Conservation (phyloP, 805 yeast genomes). For the Sugiyamaella valdiviana region DNA sequence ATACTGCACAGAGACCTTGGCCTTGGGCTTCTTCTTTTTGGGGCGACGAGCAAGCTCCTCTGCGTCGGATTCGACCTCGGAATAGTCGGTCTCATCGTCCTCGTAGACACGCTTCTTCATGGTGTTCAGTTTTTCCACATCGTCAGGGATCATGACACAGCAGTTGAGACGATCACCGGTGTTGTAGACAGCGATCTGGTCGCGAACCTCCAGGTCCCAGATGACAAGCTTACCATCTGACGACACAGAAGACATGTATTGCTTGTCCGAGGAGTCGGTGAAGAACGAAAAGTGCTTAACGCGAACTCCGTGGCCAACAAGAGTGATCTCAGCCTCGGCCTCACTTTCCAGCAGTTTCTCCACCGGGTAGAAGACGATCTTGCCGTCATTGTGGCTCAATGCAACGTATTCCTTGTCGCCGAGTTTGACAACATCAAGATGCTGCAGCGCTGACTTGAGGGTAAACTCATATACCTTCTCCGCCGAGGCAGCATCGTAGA, state of each 20-base stretch:
- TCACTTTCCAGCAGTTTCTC: constrained; percentile 25
- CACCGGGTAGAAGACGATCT: constrained; percentile 51
- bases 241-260: constrained; percentile 65
- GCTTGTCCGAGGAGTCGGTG: constrained; percentile 29
- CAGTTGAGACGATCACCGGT: constrained; percentile 90
- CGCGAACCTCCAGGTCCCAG: constrained; percentile 66
- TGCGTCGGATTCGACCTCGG: constrained; percentile 26
- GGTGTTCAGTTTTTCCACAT: constrained; percentile 63
- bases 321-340: constrained; percentile 37
- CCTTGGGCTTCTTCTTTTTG: constrained; percentile 24
- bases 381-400: constrained; percentile 67
- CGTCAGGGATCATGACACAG: constrained; percentile 63
- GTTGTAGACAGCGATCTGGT: constrained; percentile 84
- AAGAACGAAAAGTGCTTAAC: constrained; percentile 66
- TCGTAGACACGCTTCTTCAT: constrained; percentile 67
- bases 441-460: constrained; percentile 53
- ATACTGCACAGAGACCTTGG: constrained; percentile 23
- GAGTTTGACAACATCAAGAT: constrained; percentile 43
- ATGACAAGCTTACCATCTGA: constrained; percentile 92
- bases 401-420: constrained; percentile 49
- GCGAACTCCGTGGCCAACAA: constrained; percentile 79
- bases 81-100: constrained; percentile 41
- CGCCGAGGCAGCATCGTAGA: constrained; percentile 61
- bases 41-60: constrained; percentile 7
- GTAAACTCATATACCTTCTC: constrained; percentile 45